phyloP scores from a whole-genome alignment of 805 yeast genomes.

The Teunomyces tritomae region DNA sequence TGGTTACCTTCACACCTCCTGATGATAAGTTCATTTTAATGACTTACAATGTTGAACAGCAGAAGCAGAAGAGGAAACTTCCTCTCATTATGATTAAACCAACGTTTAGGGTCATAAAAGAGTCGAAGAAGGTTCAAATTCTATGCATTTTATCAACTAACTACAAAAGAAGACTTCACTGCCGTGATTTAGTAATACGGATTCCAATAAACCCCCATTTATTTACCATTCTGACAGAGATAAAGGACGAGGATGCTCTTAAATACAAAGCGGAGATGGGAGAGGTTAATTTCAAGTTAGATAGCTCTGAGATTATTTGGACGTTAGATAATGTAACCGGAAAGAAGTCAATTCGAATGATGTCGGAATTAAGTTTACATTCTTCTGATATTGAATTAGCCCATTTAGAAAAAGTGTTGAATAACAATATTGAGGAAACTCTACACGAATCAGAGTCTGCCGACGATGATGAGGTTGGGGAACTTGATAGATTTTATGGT shows the following conservation, averaged over 20 bases:
- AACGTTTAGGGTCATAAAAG: conserved; percentile 22
- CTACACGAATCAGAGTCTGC: conserved; percentile 6
- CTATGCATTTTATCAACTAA: conserved; percentile 33
- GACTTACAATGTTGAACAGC: conserved; percentile 42
- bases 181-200: conserved; percentile 26
- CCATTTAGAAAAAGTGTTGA: conserved; percentile 11
- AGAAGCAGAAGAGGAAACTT: conserved; percentile 30
- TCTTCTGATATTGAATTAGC: conserved; percentile 12
- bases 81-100: conserved; percentile 48
- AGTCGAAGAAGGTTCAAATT: conserved; percentile 28
- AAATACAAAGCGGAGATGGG: conserved; percentile 74
- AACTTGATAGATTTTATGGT: conserved; percentile 28
- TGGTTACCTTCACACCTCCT: conserved; percentile 82
- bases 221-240: conserved; percentile 19
- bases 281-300: conserved; percentile 66
- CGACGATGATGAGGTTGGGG: conserved; percentile 11
- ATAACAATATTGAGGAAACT: conserved; percentile 5
- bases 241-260: conserved; percentile 40
- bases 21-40: conserved; percentile 49
- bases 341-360: conserved; percentile 50
- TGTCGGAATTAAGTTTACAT: conserved; percentile 45
- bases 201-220: conserved; percentile 38
- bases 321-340: conserved; percentile 66
- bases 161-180: conserved; percentile 34
- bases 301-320: conserved; percentile 72